Percentiles rank a stretch among this genome's conserved stretches.
phyloP scores from a whole-genome alignment of 2,329 filamentous ascomycete species.

The Talaromyces albobiverticillius region DNA sequence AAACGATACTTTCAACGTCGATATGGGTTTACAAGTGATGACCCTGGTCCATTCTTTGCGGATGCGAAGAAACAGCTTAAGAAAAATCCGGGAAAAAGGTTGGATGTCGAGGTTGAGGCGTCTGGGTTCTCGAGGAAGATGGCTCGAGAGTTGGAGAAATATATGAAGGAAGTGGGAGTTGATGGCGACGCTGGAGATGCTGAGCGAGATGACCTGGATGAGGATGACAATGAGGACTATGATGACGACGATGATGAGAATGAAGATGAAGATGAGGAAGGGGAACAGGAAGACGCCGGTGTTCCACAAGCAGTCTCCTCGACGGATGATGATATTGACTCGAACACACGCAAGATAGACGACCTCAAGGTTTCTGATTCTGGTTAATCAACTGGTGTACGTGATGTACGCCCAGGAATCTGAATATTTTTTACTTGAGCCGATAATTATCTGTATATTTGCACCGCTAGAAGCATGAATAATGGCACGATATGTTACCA shows the following conservation, averaged over 20 bases:
- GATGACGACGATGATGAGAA: conserved; percentile 29
- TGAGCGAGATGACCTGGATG: conserved; percentile 34
- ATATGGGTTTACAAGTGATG: conserved; percentile 81
- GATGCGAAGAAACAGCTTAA: conserved; percentile 72
- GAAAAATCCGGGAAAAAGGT: conserved; percentile 62
- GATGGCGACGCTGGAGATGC: conserved; percentile 49
- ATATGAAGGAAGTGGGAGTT: conserved; percentile 71
- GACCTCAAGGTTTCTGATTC: conserved; percentile 30
- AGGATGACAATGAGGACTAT: conserved; percentile 39
- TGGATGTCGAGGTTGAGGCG: conserved; percentile 87
- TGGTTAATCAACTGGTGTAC: conserved; percentile 15
- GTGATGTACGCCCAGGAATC: too few species aligned
- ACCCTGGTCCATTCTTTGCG: conserved; percentile 79
- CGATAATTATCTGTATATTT: not conserved
- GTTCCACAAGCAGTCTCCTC: conserved; percentile 1
- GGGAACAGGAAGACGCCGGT: conserved; percentile 16
- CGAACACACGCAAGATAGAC: conserved; percentile 29
- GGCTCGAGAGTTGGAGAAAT: conserved; percentile 86
- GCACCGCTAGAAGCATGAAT: too few species aligned
- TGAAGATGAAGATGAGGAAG: conserved; percentile 34
- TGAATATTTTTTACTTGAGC: not conserved
- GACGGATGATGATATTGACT: conserved; percentile 19
- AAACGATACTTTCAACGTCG: conserved; percentile 89
- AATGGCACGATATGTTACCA: too few species aligned
- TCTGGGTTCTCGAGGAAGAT: conserved; percentile 97